These are phyloP conservation scores for Solanum medicagineum DNA, from an alignment of 257 asterid species.

Conservation along the genomic window DNA sequence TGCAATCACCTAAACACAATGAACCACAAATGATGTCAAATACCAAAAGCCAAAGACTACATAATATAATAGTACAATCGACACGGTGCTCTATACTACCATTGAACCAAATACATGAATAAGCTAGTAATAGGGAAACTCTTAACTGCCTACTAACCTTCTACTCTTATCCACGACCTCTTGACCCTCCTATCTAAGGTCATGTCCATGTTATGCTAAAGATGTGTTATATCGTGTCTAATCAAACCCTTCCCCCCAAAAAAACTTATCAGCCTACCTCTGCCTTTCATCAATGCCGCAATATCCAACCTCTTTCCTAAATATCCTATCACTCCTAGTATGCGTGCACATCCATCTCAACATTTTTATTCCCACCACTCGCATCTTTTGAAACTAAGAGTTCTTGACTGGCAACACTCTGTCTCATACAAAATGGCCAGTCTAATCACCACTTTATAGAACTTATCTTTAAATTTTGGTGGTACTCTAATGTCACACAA, in stretches of 20 bases:
- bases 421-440: too few relatives aligned
- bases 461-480: too few relatives aligned
- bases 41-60: neutral
- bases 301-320: too few relatives aligned
- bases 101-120: neutral
- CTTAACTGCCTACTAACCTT: neutral
- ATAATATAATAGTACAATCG: neutral
- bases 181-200: neutral
- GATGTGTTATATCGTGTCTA: neutral
- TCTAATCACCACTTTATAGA: too few relatives aligned
- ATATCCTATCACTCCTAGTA: too few relatives aligned
- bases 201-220: neutral
- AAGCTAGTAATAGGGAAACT: neutral
- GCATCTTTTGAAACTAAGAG: too few relatives aligned
- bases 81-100: neutral
- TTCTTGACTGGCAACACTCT: too few relatives aligned
- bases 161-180: neutral
- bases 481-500: too few relatives aligned
- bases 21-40: neutral
- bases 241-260: neutral
- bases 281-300: neutral
- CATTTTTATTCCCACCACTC: too few relatives aligned
- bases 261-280: neutral
- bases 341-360: too few relatives aligned
- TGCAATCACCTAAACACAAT: neutral